Conservation (phyloP, 2,329 filamentous ascomycete species). For the Dactylellina drechsleri region DNA sequence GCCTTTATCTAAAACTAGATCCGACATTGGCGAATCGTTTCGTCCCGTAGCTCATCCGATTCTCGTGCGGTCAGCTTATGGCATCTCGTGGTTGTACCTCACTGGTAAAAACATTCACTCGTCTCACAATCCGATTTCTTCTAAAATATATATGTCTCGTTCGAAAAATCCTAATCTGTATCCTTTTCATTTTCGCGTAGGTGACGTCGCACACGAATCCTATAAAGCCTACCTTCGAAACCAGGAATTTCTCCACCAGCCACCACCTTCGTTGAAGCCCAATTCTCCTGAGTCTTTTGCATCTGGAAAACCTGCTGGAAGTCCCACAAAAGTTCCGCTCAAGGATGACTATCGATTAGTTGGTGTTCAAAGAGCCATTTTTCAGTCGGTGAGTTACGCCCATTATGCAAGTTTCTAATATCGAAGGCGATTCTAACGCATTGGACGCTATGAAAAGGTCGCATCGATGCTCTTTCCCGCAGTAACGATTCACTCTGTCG, state of each 20-base stretch:
- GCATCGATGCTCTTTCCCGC: slow-evolving; percentile 95
- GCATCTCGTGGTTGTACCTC: slow-evolving; percentile 89
- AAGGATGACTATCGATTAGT: slow-evolving; percentile 91
- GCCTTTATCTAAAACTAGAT: slow-evolving; percentile 16
- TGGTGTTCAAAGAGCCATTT: slow-evolving; percentile 88
- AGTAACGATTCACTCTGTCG: slow-evolving; percentile 92
- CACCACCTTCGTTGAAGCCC: slow-evolving; percentile 58
- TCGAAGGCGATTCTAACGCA: not conserved
- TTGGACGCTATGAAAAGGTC: slow-evolving; percentile 61
- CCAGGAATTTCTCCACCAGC: slow-evolving; percentile 76
- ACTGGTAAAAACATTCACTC: slow-evolving; percentile 64
- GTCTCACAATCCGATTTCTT: not conserved
- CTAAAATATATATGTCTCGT: not conserved
- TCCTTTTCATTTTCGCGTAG: slow-evolving; percentile 4
- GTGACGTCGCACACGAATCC: slow-evolving; percentile 90
- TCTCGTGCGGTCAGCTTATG: slow-evolving; percentile 84
- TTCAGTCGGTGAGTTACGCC: slow-evolving; percentile 68
- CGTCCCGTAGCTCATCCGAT: slow-evolving; percentile 88
- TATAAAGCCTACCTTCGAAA: slow-evolving; percentile 95
- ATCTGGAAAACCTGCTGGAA: slow-evolving; percentile 33
- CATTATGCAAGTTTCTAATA: not conserved
- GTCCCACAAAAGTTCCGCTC: slow-evolving; percentile 68
- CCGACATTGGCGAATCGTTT: slow-evolving; percentile 87
- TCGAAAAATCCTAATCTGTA: not conserved
- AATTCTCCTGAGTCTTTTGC: slow-evolving; percentile 43